Evolutionary conservation across 2,329 filamentous ascomycete genomes (phyloP).

Genomic region (Trichoderma koningiopsis): DNA sequence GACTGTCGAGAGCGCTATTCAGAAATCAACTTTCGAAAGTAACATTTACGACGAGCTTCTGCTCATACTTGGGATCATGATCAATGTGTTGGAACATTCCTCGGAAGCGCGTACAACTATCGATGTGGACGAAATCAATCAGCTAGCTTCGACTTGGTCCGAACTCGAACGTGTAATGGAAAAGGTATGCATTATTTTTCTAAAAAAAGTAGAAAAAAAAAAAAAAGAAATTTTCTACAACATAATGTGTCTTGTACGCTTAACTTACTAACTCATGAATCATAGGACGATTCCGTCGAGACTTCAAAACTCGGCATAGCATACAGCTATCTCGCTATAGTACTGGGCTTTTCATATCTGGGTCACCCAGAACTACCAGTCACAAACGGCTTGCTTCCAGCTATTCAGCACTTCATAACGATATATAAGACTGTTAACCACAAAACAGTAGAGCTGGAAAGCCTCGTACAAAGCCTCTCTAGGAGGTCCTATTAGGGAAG

Average conservation of each 20-base stretch:
- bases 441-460: constrained; percentile 14
- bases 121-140: constrained; percentile 50
- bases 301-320: constrained; percentile 80
- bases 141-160: constrained; percentile 67
- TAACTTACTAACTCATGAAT: background rate
- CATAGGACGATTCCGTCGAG: constrained; percentile 68
- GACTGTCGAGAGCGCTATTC: constrained; percentile 50
- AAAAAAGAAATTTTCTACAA: background rate
- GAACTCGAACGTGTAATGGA: constrained; percentile 65
- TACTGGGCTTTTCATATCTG: constrained; percentile 80
- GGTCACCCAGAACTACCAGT: constrained; percentile 3
- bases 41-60: constrained; percentile 70
- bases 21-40: constrained; percentile 51
- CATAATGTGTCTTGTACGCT: background rate
- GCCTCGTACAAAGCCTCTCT: constrained; percentile 9
- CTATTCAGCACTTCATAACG: constrained; percentile 19
- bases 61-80: constrained; percentile 77
- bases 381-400: constrained; percentile 26
- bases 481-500: background rate
- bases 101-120: constrained; percentile 48
- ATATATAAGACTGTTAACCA: constrained; percentile 11
- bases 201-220: background rate
- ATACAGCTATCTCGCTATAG: constrained; percentile 81
- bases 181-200: constrained; percentile 55
- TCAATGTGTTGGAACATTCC: constrained; percentile 84